Base-by-base conservation (phyloP, 768 basidiomycete genomes). In the Mycena metata region DNA sequence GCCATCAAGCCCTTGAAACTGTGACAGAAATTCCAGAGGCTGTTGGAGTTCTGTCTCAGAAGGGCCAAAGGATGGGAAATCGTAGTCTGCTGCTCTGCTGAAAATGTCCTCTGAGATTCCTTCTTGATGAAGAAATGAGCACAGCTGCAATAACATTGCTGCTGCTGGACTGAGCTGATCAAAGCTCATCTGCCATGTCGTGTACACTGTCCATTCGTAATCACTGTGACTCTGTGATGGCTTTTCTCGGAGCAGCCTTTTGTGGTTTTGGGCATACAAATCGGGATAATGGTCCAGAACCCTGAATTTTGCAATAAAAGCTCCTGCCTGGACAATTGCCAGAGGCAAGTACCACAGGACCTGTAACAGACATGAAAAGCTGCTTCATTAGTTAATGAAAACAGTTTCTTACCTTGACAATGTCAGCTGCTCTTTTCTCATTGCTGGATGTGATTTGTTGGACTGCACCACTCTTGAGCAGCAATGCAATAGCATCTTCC, bases 101-200 rank as follows among this genome's bases (percentile, higher is more conserved):
- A 62, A 62, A n/a, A 62, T 62, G 17, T 49, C 60, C 36, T 62
- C 47, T 21, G 50, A 36, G 23, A 64, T 56, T 15, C 33, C 21
- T 5, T 35, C 7, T n/a, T n/a, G 21, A 35, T 64, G 63, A n/a
- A 64, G 21, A 8, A 64, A 54, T n/a, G 52, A 64, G 24, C 41
- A 54, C 11, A 56, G 39, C 42, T 46, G 52, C 51, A 64, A n/a
- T 13, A 64, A 17, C 19, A 11, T 33, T 9, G 7, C 13, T n/a
- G 63, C 52, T n/a, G 30, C 9, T 35, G 36, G 24, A 26, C 16
- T 26, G 6, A 64, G 52, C 21, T 56, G 33, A 10, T 41, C 26
- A 47, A 64, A 64, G 45, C 63, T 64, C 15, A 64, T 43, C 39
- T 45, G 12, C 63, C 51, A 56, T 16, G 63, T 64, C 2, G 63